Evolutionary conservation across 2,329 filamentous ascomycete genomes (phyloP), one percentile per base, ranked within the genome.

Genomic region (Epicoccum sorghinum): DNA sequence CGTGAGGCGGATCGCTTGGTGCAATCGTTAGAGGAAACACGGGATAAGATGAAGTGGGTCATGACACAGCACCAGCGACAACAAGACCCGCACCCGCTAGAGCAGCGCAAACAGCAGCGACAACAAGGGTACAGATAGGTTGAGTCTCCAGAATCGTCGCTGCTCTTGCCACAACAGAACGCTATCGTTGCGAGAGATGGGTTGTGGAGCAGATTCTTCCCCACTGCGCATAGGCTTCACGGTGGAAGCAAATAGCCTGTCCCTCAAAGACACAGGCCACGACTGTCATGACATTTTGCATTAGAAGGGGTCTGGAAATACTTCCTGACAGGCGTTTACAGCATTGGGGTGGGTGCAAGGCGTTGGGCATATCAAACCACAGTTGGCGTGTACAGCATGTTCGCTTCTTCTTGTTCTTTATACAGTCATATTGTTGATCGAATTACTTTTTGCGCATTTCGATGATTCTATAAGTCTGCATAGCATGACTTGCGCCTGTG

Each of bases 41-140:
- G 89, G 45, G 80, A 86, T 58, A 85, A 90, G 77, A 80, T 93
- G 73, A 84, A 80, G 67, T 92, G 89, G 89, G 87, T 89, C 12
- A 80, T 92, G 60, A 64, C 68, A 6, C 69, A 72, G 46, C 62
- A 70, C 18, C 59, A 65, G 44, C 67, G 61, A 13, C 69, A 72
- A 50, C 60, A 68, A 25, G 58, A 63, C 39, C 67, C 60, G 24
- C 66, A 69, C 36, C 45, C 32, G 22, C 30, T 46, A 18, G 46
- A 70, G 24, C 59, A 64, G 46, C 66, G 61, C 47, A 60, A 70
- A 24, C 59, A 63, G 44, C 67, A 63, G 18, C 65, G 70, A 38
- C 45, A 49, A 35, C 52, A 46, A 33, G 52, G 52, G 24, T 55
- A 55, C 41, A 42, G 18, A 46, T 55, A 55, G 52, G 13, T 22